Evolutionary conservation across 140 eudicot genomes (phyloP), one percentile per base, ranked within the genome.

Genomic region (Cichorium intybus): DNA sequence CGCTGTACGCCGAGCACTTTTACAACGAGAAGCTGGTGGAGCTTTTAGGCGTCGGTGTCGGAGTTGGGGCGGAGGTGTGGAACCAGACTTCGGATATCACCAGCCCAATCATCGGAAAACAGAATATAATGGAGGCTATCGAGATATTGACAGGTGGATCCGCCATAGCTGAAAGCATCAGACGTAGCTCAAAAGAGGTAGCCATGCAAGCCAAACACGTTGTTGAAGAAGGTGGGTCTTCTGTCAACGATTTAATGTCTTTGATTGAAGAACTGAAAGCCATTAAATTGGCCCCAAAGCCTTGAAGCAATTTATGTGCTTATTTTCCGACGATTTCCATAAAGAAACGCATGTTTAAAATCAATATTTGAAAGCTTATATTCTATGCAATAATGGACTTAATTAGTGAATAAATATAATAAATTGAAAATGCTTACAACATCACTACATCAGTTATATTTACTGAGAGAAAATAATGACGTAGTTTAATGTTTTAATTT

Each of bases 11-110:
- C 4, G 85, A 80, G 7, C 85, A 75, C 0, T 80, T 70, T 55
- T 66, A 70, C 43, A 80, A 71, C 48, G 81, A 80, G 79, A 80
- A 80, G 75, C 0, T 75, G 17, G 70, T 70, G 15, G 79, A 77
- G 43, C 63, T 67, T 9, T 50, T 75, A 39, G 74, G 75, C 29
- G 37, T 75, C 7, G 80, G 80, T 14, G 80, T 75, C 21, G 41
- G 64, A 4, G 64, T 75, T 0, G 80, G 75, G 10, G 62, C 45
- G 1, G 51, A 75, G 5, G 59, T 59, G 23, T 67, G 75, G 70
- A 75, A 67, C 74, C 1, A 8, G 0, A 2, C 14, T 43, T 11
- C 14, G 0, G 75, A 24, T 0, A 59, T 67, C 37, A 41, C 20
- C n/a, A 69, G 75, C 37, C 80, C 64, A 5, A 5, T 75, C 2